phyloP scores from a whole-genome alignment of 2,329 filamentous ascomycete species.

The Fusarium sp. region DNA sequence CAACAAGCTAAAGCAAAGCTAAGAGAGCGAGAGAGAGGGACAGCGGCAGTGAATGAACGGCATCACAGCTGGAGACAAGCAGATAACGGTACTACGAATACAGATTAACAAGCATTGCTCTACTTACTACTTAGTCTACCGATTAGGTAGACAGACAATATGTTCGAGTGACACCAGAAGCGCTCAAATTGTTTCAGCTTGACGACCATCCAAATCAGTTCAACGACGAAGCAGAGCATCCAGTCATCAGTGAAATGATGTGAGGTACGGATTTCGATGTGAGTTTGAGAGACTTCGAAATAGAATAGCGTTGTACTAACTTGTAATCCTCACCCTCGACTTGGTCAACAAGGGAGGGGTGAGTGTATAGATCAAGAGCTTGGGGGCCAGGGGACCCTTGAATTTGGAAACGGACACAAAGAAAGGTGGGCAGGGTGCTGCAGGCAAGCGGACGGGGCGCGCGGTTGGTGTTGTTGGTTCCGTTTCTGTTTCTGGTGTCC shows the following conservation, averaged over 20 bases:
- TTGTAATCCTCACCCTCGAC: constrained; percentile 10
- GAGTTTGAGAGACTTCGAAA: constrained; percentile 25
- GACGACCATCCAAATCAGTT: constrained; percentile 11
- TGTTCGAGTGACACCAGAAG: constrained; percentile 37
- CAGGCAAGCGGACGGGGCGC: constrained; percentile 38
- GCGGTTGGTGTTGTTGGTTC: constrained; percentile 37
- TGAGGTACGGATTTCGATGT: constrained; percentile 21
- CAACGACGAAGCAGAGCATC: constrained; percentile 1
- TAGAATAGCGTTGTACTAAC: constrained; percentile 22
- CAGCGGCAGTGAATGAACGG: constrained; percentile 38
- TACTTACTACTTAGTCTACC: neutral
- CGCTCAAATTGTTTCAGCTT: constrained; percentile 32
- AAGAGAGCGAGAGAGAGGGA: constrained; percentile 37
- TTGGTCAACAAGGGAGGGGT: constrained; percentile 20
- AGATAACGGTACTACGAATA: constrained; percentile 3
- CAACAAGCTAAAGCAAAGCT: constrained; percentile 29
- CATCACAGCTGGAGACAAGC: neutral
- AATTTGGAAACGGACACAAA: constrained; percentile 23
- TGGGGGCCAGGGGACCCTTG: constrained; percentile 34
- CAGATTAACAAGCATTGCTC: neutral
- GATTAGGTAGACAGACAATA: neutral
- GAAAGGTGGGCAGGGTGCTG: constrained; percentile 22
- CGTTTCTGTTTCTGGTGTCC: constrained; percentile 7
- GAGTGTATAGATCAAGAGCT: constrained; percentile 25
- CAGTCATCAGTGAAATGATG: constrained; percentile 4